Percentiles rank a stretch among this genome's conserved stretches.
Conservation (phyloP, 441 rosid genomes). For the Arabidopsis hybrid region DNA sequence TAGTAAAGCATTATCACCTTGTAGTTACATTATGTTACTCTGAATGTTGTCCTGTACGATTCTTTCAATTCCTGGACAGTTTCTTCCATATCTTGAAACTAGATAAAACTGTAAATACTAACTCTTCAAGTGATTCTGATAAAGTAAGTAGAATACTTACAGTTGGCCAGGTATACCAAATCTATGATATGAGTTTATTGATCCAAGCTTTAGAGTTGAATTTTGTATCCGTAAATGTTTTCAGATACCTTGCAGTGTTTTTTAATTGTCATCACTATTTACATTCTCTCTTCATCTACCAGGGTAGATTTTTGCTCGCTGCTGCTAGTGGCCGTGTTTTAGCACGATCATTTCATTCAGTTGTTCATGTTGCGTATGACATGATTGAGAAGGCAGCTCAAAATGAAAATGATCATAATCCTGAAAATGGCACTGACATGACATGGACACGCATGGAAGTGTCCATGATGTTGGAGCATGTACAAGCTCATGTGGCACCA, state of each 20-base stretch:
- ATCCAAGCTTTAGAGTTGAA: not conserved
- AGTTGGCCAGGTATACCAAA: not conserved
- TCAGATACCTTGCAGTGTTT: not conserved
- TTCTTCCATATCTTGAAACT: constrained; percentile 8
- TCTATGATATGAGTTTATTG: not conserved
- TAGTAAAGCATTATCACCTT: constrained; percentile 1
- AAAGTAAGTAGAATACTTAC: not conserved
- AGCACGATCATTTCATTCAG: constrained; percentile 91
- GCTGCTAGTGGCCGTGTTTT: constrained; percentile 97
- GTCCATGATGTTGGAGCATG: constrained; percentile 97
- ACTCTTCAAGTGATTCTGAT: not conserved
- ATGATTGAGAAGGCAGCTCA: constrained; percentile 83
- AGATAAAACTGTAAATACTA: not conserved
- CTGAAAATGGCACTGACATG: constrained; percentile 89
- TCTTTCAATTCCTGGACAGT: constrained; percentile 1
- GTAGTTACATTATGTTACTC: not conserved
- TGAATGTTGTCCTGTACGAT: not conserved
- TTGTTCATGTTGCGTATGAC: constrained; percentile 82
- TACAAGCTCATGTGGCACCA: constrained; percentile 99
- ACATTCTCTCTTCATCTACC: constrained; percentile 41
- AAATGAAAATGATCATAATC: constrained; percentile 57
- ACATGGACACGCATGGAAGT: constrained; percentile 90
- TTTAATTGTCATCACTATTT: constrained; percentile 17
- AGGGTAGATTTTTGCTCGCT: constrained; percentile 99
- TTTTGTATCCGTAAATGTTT: constrained; percentile 5